These are phyloP conservation scores for Colletotrichum coccodes DNA, from an alignment of 2,329 filamentous ascomycete genomes.

Conservation along the genomic window DNA sequence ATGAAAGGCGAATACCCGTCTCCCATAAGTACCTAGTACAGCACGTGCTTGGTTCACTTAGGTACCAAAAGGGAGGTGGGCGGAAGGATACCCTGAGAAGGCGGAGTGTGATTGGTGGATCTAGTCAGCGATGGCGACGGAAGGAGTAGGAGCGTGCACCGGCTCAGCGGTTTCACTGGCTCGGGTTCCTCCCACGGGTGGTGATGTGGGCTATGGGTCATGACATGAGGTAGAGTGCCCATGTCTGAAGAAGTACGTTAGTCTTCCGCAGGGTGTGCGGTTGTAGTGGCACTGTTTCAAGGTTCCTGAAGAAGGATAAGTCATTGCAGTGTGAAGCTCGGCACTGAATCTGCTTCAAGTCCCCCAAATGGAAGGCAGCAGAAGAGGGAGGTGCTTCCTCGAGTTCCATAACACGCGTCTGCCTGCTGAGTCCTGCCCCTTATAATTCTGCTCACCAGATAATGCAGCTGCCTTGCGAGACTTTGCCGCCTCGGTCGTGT, in stretches of 20 bases:
- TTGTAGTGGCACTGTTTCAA: background rate
- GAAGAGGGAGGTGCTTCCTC: background rate
- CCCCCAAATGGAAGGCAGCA: background rate
- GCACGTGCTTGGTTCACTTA: background rate
- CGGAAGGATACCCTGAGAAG: background rate
- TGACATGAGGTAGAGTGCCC: background rate
- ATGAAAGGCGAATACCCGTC: background rate
- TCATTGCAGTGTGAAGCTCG: background rate
- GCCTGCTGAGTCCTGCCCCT: background rate
- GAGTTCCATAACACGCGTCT: background rate
- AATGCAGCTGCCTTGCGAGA: background rate
- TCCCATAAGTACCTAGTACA: background rate
- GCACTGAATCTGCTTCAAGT: background rate
- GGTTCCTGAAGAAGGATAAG: background rate
- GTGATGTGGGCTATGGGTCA: background rate
- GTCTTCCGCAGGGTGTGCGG: too few species aligned
- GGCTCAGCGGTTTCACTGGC: slow-evolving; percentile 25
- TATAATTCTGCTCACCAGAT: background rate
- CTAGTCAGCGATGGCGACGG: background rate
- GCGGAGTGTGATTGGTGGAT: slow-evolving; percentile 15
- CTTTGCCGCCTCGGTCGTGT: background rate
- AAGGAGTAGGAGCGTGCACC: slow-evolving; percentile 4
- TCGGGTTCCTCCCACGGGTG: slow-evolving; percentile 10
- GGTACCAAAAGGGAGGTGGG: slow-evolving; percentile 3
- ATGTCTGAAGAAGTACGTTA: background rate